Percentiles rank a stretch among this genome's conserved stretches.
These are phyloP conservation scores for Zygosaccharomyces bailii DNA, from an alignment of 805 yeast genomes.

Conservation along the genomic window DNA sequence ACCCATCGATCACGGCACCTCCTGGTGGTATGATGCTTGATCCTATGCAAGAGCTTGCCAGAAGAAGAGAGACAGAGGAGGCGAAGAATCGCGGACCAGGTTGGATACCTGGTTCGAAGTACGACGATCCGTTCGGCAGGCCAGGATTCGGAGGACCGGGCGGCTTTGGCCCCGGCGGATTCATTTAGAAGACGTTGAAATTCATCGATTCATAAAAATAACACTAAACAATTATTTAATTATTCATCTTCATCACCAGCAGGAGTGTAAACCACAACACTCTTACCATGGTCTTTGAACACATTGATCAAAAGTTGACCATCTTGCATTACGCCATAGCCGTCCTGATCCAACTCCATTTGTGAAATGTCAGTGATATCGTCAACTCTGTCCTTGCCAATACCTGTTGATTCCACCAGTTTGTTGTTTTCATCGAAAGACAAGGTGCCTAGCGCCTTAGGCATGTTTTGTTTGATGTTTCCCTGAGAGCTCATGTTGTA, in stretches of 20 bases:
- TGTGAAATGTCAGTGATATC: constrained; percentile 27
- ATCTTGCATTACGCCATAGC: constrained; percentile 27
- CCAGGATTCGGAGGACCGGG: constrained; percentile 13
- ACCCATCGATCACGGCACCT: constrained; percentile 17
- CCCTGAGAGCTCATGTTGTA: constrained; percentile 9
- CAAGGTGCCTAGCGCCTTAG: constrained; percentile 31
- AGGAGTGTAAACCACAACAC: constrained; percentile 29
- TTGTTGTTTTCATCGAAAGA: constrained; percentile 34
- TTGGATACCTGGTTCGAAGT: constrained; percentile 35
- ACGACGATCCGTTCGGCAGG: constrained; percentile 35
- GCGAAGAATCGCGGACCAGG: constrained; percentile 26
- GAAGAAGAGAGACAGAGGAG: constrained; percentile 10
- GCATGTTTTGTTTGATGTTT: constrained; percentile 16
- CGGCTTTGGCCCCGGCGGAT: constrained; percentile 14
- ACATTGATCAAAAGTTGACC: constrained; percentile 22
- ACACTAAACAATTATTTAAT: constrained; percentile 1
- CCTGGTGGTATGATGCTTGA: constrained; percentile 36
- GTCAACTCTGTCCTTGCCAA: constrained; percentile 28
- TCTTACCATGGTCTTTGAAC: constrained; percentile 28
- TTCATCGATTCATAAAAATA: constrained; percentile 1
- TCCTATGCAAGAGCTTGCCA: constrained; percentile 24
- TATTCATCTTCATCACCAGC: neutral
- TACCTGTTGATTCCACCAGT: constrained; percentile 31
- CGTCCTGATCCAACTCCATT: constrained; percentile 26
- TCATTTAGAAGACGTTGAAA: constrained; percentile 3